Evolutionary conservation across 805 yeast species (phyloP).

Genomic region (fission yeast (Schizosaccharomyces pombe)): DNA sequence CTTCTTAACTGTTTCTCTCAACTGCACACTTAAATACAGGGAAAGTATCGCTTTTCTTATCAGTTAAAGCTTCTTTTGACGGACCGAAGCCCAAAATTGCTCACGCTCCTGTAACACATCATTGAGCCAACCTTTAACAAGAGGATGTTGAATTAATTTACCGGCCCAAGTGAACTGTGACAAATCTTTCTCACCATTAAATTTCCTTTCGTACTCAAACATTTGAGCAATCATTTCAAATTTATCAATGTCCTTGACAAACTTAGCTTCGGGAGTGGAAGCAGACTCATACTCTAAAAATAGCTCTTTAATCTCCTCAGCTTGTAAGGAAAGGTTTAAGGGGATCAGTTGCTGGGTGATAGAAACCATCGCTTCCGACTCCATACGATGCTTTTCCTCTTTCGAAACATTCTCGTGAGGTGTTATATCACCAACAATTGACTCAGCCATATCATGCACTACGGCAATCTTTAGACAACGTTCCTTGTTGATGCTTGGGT

Average conservation of each 20-base stretch:
- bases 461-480: constrained; percentile 68
- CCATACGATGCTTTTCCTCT: constrained; percentile 65
- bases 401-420: constrained; percentile 55
- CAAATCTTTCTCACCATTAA: constrained; percentile 24
- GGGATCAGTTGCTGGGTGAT: constrained; percentile 31
- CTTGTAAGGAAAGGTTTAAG: constrained; percentile 40
- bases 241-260: constrained; percentile 86
- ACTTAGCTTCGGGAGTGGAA: constrained; percentile 56
- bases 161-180: constrained; percentile 34
- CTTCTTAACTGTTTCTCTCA: no score
- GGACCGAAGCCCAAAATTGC: constrained; percentile 18
- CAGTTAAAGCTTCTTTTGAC: no score
- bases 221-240: constrained; percentile 46
- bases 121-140: constrained; percentile 28
- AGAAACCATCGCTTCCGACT: constrained; percentile 45
- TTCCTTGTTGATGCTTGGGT: constrained; percentile 10
- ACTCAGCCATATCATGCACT: constrained; percentile 85
- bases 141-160: constrained; percentile 26
- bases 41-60: no score
- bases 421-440: constrained; percentile 83
- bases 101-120: constrained; percentile 28
- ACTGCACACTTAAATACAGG: no score
- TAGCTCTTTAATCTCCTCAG: constrained; percentile 38
- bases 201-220: constrained; percentile 45
- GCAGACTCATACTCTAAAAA: constrained; percentile 85